These are phyloP conservation scores for Fusarium sp. DNA, from an alignment of 2,329 filamentous ascomycete species.

Conservation along the genomic window DNA sequence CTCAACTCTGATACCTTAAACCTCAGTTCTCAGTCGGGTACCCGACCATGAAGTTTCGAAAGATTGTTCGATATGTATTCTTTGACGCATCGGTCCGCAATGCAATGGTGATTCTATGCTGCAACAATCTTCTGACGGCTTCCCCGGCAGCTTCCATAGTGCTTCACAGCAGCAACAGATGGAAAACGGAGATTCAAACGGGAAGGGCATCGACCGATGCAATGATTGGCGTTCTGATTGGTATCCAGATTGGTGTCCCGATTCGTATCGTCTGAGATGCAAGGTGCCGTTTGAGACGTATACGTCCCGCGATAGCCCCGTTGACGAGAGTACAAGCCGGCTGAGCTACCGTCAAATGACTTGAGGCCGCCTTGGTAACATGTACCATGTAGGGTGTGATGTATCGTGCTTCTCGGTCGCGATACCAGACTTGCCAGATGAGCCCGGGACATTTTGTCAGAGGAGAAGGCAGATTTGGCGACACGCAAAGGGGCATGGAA, in stretches of 20 bases:
- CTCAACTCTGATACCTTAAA: slow-evolving; percentile 27
- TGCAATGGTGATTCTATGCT: slow-evolving; percentile 42
- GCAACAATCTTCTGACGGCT: slow-evolving; percentile 28
- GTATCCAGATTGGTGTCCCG: slow-evolving; percentile 38
- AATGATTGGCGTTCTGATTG: slow-evolving; percentile 40
- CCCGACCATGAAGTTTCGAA: slow-evolving; percentile 40
- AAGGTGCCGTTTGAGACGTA: slow-evolving; percentile 49
- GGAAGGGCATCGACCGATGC: slow-evolving; percentile 26
- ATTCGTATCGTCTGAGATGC: slow-evolving; percentile 48
- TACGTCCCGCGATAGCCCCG: slow-evolving; percentile 45
- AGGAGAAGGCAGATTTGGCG: slow-evolving; percentile 38
- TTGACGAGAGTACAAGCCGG: slow-evolving; percentile 44
- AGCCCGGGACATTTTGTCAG: slow-evolving; percentile 38
- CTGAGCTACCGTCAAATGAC: slow-evolving; percentile 44
- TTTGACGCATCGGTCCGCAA: slow-evolving; percentile 35
- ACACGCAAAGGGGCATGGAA: slow-evolving; percentile 38
- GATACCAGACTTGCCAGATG: slow-evolving; percentile 41
- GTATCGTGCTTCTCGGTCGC: slow-evolving; percentile 40
- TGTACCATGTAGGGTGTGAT: slow-evolving; percentile 44
- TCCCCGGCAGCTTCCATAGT: slow-evolving; percentile 37
- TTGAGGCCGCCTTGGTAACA: slow-evolving; percentile 43
- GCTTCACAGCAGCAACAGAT: slow-evolving; percentile 35
- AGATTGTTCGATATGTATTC: slow-evolving; percentile 40
- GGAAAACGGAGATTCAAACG: slow-evolving; percentile 40
- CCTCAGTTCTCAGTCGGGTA: slow-evolving; percentile 33